Evolutionary conservation across 2,329 filamentous ascomycete genomes (phyloP).

Genomic region (Alternaria burnsii): DNA sequence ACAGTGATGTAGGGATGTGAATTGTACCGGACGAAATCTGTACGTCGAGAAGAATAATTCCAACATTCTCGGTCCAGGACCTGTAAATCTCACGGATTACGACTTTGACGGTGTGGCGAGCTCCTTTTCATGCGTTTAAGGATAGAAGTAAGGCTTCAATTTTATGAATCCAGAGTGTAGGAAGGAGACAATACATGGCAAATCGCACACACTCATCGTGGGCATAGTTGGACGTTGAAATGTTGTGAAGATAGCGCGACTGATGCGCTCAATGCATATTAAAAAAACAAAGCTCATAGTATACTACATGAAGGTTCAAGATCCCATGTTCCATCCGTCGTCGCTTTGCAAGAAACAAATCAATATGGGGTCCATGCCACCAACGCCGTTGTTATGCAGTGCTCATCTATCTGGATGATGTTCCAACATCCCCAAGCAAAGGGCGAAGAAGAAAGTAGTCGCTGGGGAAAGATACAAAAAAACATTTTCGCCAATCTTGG

Average conservation of each 20-base stretch:
- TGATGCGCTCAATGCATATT: slow-evolving; percentile 2
- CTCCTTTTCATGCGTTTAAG: slow-evolving; percentile 8
- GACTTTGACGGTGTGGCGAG: slow-evolving; percentile 24
- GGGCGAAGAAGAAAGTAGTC: slow-evolving; percentile 1
- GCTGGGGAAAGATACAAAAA: slow-evolving; percentile 9
- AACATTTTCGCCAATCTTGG: slow-evolving; percentile 25
- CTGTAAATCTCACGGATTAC: slow-evolving; percentile 31
- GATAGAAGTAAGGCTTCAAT: not conserved
- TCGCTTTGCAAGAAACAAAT: slow-evolving; percentile 2
- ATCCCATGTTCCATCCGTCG: slow-evolving; percentile 9
- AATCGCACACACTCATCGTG: not conserved
- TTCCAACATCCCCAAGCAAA: slow-evolving; percentile 2
- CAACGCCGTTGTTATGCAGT: slow-evolving; percentile 30
- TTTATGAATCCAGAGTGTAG: not conserved
- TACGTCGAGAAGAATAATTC: slow-evolving; percentile 34
- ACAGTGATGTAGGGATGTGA: slow-evolving; percentile 16
- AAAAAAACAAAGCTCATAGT: slow-evolving; percentile 6
- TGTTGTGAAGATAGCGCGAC: not conserved
- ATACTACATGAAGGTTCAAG: slow-evolving; percentile 13
- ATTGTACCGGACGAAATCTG: slow-evolving; percentile 23
- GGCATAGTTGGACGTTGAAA: not conserved
- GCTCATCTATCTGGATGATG: slow-evolving; percentile 12
- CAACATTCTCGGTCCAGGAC: slow-evolving; percentile 27
- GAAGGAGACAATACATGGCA: not conserved
- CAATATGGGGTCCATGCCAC: slow-evolving; percentile 4